Base-by-base conservation (phyloP, 345 rosid species). In the Moricandia arvensis region DNA sequence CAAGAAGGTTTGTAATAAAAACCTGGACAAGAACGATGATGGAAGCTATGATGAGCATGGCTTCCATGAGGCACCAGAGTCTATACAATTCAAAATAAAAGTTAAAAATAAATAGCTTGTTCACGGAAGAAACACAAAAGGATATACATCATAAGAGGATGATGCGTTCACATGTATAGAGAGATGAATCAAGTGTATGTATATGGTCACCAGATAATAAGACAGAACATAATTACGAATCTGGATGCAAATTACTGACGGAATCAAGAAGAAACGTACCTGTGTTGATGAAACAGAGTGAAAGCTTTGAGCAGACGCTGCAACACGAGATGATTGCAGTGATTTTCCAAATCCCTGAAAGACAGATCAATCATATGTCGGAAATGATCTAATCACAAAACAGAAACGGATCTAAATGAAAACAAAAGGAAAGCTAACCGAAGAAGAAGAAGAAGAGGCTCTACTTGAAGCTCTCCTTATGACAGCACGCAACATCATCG, bases 271-370 rank as follows among this genome's bases (percentile, higher is more conserved):
- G 1, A 13, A 55, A 33, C 10, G 12, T 45, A 89, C 95, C 82
- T 87, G 77, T 10, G 79, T 70, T 12, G 83, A 83, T n/a, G 82
- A 76, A 78, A 74, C 57, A 57, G 82, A 80, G 18, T 85, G 80
- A 59, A 79, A 85, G 78, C 82, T 68, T 60, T 82, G 77, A 0
- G 83, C 58, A 76, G 85, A 81, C 8, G 75, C 66, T 5, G 68
- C 86, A 61, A 82, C 79, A 35, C 86, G 82, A 66, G 68, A 60
- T 13, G 80, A 73, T 75, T 66, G 84, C 58, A 81, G 30, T 6
- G 86, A 84, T 76, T 80, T 80, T 65, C 79, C 75, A 8, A 86
- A 64, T 38, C 82, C 79, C 93, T 89, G 82, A 75, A n/a, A 21
- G 30, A 55, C 6, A 62, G 43, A 80, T 26, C 7, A 62, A 10